Base-by-base conservation (phyloP, 192 early-diverging fungal species). In the Gryganskiella cystojenkinii region DNA sequence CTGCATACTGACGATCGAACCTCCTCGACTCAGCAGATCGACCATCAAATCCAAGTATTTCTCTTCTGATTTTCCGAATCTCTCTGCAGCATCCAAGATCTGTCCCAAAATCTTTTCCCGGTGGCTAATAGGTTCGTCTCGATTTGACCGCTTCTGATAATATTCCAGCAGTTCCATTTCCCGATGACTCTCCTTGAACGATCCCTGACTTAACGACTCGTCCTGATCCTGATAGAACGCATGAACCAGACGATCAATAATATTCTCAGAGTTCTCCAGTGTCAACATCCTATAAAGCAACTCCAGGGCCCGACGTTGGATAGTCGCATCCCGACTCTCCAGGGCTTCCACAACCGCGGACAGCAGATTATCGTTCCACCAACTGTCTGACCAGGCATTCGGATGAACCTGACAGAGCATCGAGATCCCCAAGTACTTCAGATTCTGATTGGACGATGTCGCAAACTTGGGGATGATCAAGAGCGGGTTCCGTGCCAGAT, bases 401-500 rank as follows among this genome's bases (percentile, higher is more conserved):
- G 81, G 67, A 15, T 69, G 67, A 19, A 83, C 66, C 24, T 80
- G 68, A 20, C 66, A 80, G 4, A 88, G 67, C 19, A 78, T 71
- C 0, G 64, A 62, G 30, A 88, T 59, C 9, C 86, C 86, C 3
- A 88, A 52, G 43, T 86, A 88, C 31, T 84, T 84, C 27, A 85
- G 61, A 33, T 83, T 88, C 30, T 80, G 83, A 61, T 88, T 88
- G 3, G 64, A 52, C 1, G 86, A 79, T 2, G 78, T 71, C 7
- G 84, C 60, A 56, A 83, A 88, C 22, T 64, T 62, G 2, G 81
- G 45, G 19, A 83, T 83, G 35, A 70, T 33, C 44, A 71, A 34
- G 11, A 83, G 61, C 40, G 81, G 81, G 49, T 80, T 80, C 31
- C 54, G 57, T 11, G 51, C 19, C 14, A 31, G 20, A n/a, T 78